Conservation (phyloP, 1,284 basidiomycete genomes). For the Cutaneotrichosporon sp. region DNA sequence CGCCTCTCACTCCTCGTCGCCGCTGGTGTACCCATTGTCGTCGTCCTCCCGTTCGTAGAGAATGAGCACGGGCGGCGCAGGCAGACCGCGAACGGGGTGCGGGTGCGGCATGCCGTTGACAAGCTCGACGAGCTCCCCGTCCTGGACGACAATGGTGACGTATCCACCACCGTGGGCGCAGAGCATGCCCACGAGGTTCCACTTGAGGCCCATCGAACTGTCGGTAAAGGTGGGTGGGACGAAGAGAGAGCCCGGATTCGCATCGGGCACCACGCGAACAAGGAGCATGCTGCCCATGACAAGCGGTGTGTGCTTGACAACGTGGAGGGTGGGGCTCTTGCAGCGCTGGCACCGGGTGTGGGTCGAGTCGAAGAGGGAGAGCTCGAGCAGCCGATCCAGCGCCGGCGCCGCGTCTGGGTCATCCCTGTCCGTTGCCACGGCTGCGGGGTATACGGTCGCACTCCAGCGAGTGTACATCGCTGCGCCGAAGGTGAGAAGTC, state of each 20-base stretch:
- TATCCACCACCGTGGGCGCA: neutral
- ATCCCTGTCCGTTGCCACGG: neutral
- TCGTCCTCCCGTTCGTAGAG: slow-evolving; percentile 8
- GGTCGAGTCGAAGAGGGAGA: neutral
- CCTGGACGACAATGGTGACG: neutral
- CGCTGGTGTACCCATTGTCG: neutral
- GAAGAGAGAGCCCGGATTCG: neutral
- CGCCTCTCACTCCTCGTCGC: neutral
- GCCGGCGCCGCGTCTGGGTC: neutral
- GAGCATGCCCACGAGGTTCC: slow-evolving; percentile 6
- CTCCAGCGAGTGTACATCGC: neutral
- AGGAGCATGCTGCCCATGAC: neutral
- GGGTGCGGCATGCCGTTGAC: neutral
- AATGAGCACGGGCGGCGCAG: neutral
- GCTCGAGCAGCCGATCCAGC: neutral
- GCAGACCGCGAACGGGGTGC: neutral
- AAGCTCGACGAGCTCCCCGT: neutral
- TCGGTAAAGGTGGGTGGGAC: neutral
- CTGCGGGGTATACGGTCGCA: neutral
- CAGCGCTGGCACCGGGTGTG: neutral
- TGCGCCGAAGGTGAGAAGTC: neutral
- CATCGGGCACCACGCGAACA: neutral
- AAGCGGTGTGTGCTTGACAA: slow-evolving; percentile 3
- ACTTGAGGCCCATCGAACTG: neutral
- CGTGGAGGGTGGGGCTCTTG: neutral